A percentile compares a stretch with the other conserved stretches of the same genome.
phyloP scores from a whole-genome alignment of 164 flowering plant species.

The Macadamia integrifolia region DNA sequence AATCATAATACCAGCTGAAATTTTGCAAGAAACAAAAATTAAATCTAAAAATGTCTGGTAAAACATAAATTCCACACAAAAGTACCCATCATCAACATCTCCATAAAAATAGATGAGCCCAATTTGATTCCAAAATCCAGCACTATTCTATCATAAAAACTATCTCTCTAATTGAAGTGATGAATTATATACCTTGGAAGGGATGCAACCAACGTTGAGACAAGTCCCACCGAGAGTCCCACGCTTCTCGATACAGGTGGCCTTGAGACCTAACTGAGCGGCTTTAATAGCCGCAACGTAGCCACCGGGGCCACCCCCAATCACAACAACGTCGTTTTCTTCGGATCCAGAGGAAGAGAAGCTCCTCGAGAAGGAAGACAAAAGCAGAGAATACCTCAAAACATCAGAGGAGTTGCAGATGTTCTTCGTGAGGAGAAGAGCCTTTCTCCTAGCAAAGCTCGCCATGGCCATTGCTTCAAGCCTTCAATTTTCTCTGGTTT shows the following conservation, averaged over 20 bases:
- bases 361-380: constrained; percentile 34
- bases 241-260: constrained; percentile 91
- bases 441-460: constrained; percentile 51
- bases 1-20: no score
- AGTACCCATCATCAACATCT: no score
- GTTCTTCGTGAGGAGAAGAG: constrained; percentile 24
- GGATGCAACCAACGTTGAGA: constrained; percentile 96
- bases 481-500: no score
- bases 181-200: constrained; percentile 60
- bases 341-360: constrained; percentile 74
- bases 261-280: constrained; percentile 89
- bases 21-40: no score
- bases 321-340: constrained; percentile 83
- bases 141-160: no score
- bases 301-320: constrained; percentile 98
- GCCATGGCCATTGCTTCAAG: constrained; percentile 63
- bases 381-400: constrained; percentile 28
- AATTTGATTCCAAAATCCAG: no score
- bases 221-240: constrained; percentile 93
- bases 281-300: constrained; percentile 99
- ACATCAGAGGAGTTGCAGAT: constrained; percentile 20
- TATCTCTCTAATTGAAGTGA: no score
- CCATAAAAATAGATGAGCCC: no score
- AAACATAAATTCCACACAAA: no score
- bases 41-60: no score